Conservation (phyloP, 2,329 filamentous ascomycete species). For the Catunica adiposa region DNA sequence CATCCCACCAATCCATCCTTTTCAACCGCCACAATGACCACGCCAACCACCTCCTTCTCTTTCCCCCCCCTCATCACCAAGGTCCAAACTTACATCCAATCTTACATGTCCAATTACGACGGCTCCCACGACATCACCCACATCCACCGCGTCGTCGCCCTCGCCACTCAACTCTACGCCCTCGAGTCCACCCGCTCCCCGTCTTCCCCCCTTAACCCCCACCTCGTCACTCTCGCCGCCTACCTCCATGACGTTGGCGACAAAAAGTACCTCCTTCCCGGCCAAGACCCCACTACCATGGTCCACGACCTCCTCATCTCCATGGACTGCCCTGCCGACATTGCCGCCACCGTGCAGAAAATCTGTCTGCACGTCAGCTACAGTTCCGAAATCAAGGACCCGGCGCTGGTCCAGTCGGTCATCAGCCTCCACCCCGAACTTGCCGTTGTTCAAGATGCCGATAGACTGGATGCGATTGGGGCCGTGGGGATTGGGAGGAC, state of each 20-base stretch:
- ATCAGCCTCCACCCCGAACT: slow-evolving; percentile 30
- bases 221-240: slow-evolving; percentile 48
- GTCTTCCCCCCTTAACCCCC: slow-evolving; percentile 15
- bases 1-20: neutral
- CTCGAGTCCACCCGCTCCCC: slow-evolving; percentile 24
- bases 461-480: slow-evolving; percentile 80
- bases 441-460: slow-evolving; percentile 79
- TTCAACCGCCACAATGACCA: neutral
- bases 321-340: slow-evolving; percentile 35
- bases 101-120: slow-evolving; percentile 65
- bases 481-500: slow-evolving; percentile 65
- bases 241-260: slow-evolving; percentile 83
- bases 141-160: slow-evolving; percentile 60
- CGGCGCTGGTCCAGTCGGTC: slow-evolving; percentile 40
- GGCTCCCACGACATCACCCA: slow-evolving; percentile 79
- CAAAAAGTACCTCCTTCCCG: slow-evolving; percentile 54
- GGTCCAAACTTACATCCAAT: slow-evolving; percentile 46
- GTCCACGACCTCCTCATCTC: slow-evolving; percentile 38
- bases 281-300: slow-evolving; percentile 39
- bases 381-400: slow-evolving; percentile 53
- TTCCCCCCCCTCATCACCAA: slow-evolving; percentile 30
- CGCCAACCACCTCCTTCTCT: neutral
- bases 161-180: slow-evolving; percentile 49
- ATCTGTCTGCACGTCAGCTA: slow-evolving; percentile 68
- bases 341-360: slow-evolving; percentile 51